Conservation (phyloP, 371 early-diverging fungal species). For the Parasitella parasitica region DNA sequence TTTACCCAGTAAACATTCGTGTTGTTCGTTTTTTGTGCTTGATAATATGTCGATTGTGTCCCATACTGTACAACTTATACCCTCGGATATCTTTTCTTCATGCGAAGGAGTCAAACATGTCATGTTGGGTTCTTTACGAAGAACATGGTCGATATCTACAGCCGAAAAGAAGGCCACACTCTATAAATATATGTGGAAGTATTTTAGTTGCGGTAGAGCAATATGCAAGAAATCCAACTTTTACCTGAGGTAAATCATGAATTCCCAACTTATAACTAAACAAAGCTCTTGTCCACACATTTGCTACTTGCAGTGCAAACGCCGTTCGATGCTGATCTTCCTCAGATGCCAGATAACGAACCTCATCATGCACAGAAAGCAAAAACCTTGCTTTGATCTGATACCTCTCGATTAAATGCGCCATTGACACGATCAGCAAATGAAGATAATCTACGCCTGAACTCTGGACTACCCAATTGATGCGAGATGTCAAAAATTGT, state of each 20-base stretch:
- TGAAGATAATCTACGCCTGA: conserved; percentile 98
- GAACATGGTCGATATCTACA: conserved; percentile 91
- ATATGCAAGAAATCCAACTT: background rate
- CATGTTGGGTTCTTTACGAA: conserved; percentile 91
- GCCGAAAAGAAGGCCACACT: conserved; percentile 95
- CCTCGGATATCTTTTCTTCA: conserved; percentile 59
- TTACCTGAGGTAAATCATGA: conserved; percentile 83
- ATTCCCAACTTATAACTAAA: conserved; percentile 88
- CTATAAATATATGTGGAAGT: conserved; percentile 39
- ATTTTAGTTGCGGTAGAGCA: no score
- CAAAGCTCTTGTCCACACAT: conserved; percentile 91
- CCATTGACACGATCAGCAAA: conserved; percentile 88
- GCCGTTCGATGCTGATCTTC: conserved; percentile 79
- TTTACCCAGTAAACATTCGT: conserved; percentile 23
- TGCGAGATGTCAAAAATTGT: conserved; percentile 82
- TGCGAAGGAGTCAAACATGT: conserved; percentile 80
- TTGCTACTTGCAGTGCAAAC: conserved; percentile 88
- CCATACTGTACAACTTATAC: conserved; percentile 55
- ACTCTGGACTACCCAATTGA: conserved; percentile 99
- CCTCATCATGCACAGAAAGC: conserved; percentile 96
- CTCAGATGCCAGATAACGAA: conserved; percentile 84
- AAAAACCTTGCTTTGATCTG: conserved; percentile 83
- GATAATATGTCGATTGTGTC: conserved; percentile 42
- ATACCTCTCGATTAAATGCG: conserved; percentile 77
- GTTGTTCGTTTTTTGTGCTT: conserved; percentile 7